A percentile compares a stretch with the other conserved stretches of the same genome.
phyloP scores from a whole-genome alignment of 441 rosid species.

The Raphanus hybrid region DNA sequence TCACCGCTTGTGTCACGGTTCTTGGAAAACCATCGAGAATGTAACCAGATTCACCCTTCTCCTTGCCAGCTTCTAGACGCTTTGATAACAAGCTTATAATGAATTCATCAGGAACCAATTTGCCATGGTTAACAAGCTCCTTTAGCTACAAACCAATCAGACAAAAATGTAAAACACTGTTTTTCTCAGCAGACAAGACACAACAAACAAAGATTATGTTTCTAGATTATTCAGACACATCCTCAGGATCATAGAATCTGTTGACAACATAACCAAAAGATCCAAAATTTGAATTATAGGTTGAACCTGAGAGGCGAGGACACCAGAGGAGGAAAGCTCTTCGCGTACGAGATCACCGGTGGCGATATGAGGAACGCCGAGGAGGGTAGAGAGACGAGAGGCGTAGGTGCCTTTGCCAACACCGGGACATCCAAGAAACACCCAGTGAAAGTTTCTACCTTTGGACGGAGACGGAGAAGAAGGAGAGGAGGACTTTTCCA shows the following conservation, averaged over 20 bases:
- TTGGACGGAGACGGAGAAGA: conserved; percentile 40
- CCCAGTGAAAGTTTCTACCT: conserved; percentile 79
- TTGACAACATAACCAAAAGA: neutral
- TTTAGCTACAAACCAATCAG: conserved; percentile 57
- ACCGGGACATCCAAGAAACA: conserved; percentile 95
- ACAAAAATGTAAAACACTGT: neutral
- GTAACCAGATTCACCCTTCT: conserved; percentile 87
- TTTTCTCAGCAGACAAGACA: neutral
- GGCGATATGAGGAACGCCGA: conserved; percentile 91
- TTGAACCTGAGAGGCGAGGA: conserved; percentile 74
- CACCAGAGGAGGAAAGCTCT: conserved; percentile 79
- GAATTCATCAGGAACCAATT: conserved; percentile 87
- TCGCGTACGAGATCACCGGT: conserved; percentile 98
- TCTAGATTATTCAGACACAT: conserved; percentile 1
- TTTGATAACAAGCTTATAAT: conserved; percentile 80
- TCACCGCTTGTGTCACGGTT: conserved; percentile 90
- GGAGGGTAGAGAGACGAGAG: conserved; percentile 78
- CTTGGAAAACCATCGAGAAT: conserved; percentile 98
- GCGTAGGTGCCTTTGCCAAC: conserved; percentile 99
- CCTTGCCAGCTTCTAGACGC: conserved; percentile 73
- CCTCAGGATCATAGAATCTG: neutral
- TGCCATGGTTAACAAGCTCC: conserved; percentile 82
- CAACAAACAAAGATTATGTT: neutral
- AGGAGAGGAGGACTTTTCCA: conserved; percentile 35
- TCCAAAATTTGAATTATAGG: neutral